A percentile compares a stretch with the other conserved stretches of the same genome.
Evolutionary conservation across 2,329 filamentous ascomycete species (phyloP).

Genomic region (Ascochyta clinopodiicola): DNA sequence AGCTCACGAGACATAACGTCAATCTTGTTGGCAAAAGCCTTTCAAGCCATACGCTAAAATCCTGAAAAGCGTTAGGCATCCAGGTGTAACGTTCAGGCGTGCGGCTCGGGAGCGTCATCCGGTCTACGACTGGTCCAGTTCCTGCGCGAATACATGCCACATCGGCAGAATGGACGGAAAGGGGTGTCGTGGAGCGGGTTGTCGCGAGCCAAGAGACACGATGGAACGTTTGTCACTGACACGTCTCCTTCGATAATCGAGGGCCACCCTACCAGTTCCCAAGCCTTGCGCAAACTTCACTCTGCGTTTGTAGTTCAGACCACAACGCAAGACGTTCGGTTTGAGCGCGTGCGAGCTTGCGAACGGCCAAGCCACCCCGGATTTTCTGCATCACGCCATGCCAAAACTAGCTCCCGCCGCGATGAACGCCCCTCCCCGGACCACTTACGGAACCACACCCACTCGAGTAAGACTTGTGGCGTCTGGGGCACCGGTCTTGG

Average conservation of each 20-base stretch:
- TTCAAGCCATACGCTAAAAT: conserved; percentile 6
- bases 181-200: conserved; percentile 28
- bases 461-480: conserved; percentile 28
- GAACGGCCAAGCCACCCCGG: conserved; percentile 29
- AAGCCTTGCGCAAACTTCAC: neutral
- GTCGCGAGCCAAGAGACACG: conserved; percentile 11
- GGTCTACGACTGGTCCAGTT: conserved; percentile 21
- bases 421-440: conserved; percentile 22
- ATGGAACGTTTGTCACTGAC: neutral
- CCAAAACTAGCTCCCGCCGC: conserved; percentile 29
- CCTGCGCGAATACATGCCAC: conserved; percentile 19
- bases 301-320: neutral
- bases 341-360: conserved; percentile 9
- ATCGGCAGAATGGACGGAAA: conserved; percentile 32
- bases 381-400: conserved; percentile 25
- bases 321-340: conserved; percentile 1
- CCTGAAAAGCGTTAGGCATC: neutral
- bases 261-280: neutral
- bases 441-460: conserved; percentile 22
- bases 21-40: neutral
- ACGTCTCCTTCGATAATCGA: neutral
- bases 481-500: conserved; percentile 29
- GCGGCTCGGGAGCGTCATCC: conserved; percentile 20
- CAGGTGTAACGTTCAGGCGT: conserved; percentile 22
- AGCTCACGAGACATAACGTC: conserved; percentile 1